Evolutionary conservation across 768 basidiomycete species (phyloP), one percentile per base, ranked within the genome.

Genomic region (Tricholoma sp.): DNA sequence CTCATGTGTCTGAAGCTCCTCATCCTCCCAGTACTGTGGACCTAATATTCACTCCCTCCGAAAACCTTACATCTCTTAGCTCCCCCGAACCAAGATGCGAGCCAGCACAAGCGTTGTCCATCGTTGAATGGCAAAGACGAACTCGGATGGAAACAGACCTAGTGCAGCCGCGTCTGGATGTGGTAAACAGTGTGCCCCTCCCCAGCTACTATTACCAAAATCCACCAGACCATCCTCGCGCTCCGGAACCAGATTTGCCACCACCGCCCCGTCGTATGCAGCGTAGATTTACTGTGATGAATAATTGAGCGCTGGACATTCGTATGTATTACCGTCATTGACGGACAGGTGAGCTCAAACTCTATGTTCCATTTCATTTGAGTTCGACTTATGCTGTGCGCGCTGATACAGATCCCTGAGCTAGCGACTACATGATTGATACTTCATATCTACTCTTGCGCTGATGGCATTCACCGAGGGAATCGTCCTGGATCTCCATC

Each of bases 181-280:
- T 66, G 53, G 65, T 69, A 18, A 69, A 71, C 45, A 10, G 15
- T 31, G 67, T 58, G 32, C 67, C 69, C 29, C 57, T 71, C 48
- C 65, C 67, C n/a, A 70, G 67, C 37, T 68, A 71, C 37, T 68
- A 71, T 53, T 71, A 71, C 52, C 69, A 72, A 18, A 62, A 66
- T 45, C 63, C 65, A 41, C 65, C 64, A 4, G 63, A 62, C 9
- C 55, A 52, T 15, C 62, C 63, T 18, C 61, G 62, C 7, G 57
- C 63, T 32, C 59, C 51, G 13, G 56, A 63, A 11, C 52, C 55
- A 44, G 61, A 57, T n/a, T 63, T 59, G 13, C 65, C 63, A 8
- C 62, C 59, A 18, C 47, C 47, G n/a, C 66, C 68, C 1, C 63
- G 45, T 39, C 53, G 56, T 17, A 55, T 57, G 6, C 61, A 66